Percentiles rank a stretch among this genome's conserved stretches.
Evolutionary conservation across 2,329 filamentous ascomycete genomes (phyloP).

Genomic region (Venturia aucupariae): DNA sequence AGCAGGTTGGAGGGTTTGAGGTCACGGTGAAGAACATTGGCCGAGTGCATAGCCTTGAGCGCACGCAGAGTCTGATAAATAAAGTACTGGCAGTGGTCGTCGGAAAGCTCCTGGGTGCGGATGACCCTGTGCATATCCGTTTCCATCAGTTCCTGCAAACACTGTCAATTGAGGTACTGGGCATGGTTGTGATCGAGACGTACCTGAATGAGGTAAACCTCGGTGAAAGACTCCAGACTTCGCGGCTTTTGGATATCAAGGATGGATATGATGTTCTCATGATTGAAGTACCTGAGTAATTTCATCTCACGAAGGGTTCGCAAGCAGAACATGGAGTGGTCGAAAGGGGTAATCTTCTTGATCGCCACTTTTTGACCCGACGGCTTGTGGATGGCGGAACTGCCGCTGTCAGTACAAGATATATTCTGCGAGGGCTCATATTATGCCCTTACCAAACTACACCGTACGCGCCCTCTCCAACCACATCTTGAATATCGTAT

Average conservation of each 20-base stretch:
- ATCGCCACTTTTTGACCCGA: conserved; percentile 98
- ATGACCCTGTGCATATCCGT: conserved; percentile 99
- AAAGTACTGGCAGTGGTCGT: conserved; percentile 99
- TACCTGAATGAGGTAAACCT: conserved; percentile 97
- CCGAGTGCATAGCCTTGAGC: conserved; percentile 98
- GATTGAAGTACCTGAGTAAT: conserved; percentile 95
- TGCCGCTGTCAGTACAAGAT: conserved; percentile 28
- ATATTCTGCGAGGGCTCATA: not conserved
- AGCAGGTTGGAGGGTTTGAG: conserved; percentile 95
- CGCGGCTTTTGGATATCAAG: conserved; percentile 97
- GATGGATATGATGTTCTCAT: conserved; percentile 99
- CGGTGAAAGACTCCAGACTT: conserved; percentile 91
- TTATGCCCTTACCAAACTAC: conserved; percentile 74
- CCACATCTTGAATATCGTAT: conserved; percentile 99
- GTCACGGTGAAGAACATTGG: conserved; percentile 94
- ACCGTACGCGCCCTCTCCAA: conserved; percentile 95
- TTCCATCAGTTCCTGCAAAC: conserved; percentile 90
- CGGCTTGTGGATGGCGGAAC: conserved; percentile 95
- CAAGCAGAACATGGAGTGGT: conserved; percentile 98
- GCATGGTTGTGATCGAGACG: conserved; percentile 1
- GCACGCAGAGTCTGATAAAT: conserved; percentile 98
- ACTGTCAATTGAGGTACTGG: not conserved
- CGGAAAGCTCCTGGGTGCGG: conserved; percentile 93
- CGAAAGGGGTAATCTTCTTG: conserved; percentile 99
- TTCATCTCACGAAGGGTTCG: conserved; percentile 98